Base-by-base conservation (phyloP, 345 rosid species). In the Citrus inodora region DNA sequence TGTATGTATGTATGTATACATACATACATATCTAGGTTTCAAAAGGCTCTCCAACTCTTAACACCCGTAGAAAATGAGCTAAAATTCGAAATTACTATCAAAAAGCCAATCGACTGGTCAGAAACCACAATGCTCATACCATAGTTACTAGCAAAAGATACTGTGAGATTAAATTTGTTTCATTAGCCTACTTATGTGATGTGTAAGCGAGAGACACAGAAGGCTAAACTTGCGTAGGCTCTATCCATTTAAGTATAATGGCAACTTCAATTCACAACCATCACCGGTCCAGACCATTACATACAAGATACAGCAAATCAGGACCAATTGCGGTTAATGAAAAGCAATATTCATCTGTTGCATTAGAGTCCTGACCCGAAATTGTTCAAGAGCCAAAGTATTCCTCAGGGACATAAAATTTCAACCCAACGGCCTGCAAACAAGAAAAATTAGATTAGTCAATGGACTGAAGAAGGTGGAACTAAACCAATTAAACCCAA, bases 401-500 rank as follows among this genome's bases (percentile, higher is more conserved):
- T 77, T 92, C 98, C 88, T 92, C 98, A 0, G 93, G 96, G 17
- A 91, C 86, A 37, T 82, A 80, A 86, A 94, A 92, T 87, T 87
- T 90, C 84, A 94, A 77, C 55, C 97, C 94, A 63, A 85, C 78
- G 24, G 90, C 92, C 97, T 92, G 91, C 87, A 87, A 85, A 78
- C 80, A 75, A 48, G 66, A 40, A 35, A 60, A 60, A 67, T 67
- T 16, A 56, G n/a, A 25, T 40, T 28, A 8, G 56, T 56, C 55
- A 25, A 58, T 16, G 24, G 33, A 60, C 21, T 37, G 51, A 37
- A 35, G 40, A n/a, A 33, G 32, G 32, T 7, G n/a, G 25, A 30
- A 40, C 53, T 71, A 40, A 51, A 80, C 55, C 11, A 14, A 63
- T n/a, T 25, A 9, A 24, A 64, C 70, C 40, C 51, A 62, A 30